Evolutionary conservation across 2,329 filamentous ascomycete species (phyloP).

Genomic region (Rhinocladiella mackenziei): DNA sequence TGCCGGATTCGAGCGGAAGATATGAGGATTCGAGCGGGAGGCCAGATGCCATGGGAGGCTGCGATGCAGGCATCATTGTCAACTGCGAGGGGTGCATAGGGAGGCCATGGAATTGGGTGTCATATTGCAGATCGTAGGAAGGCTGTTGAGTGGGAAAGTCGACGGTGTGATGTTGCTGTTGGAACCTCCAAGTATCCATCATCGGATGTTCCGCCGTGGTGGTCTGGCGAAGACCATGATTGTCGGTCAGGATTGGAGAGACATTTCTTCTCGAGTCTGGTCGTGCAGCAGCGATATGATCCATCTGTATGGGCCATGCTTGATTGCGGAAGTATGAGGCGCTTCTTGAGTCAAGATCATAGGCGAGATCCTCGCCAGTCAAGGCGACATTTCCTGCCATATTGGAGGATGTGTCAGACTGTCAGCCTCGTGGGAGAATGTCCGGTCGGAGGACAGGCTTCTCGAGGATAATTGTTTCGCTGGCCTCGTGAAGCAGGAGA

Average conservation of each 20-base stretch:
- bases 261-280: slow-evolving; percentile 39
- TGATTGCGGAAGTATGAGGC: slow-evolving; percentile 40
- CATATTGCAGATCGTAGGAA: slow-evolving; percentile 53
- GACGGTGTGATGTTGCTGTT: slow-evolving; percentile 30
- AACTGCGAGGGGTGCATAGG: slow-evolving; percentile 47
- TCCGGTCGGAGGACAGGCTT: slow-evolving; percentile 22
- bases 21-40: slow-evolving; percentile 64
- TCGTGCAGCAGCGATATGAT: slow-evolving; percentile 35
- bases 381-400: slow-evolving; percentile 46
- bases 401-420: slow-evolving; percentile 25
- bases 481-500: slow-evolving; percentile 26
- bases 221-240: slow-evolving; percentile 43
- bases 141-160: slow-evolving; percentile 32
- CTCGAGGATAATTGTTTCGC: slow-evolving; percentile 18
- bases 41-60: slow-evolving; percentile 58
- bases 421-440: slow-evolving; percentile 19
- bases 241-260: slow-evolving; percentile 41
- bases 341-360: slow-evolving; percentile 46
- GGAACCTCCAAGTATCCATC: slow-evolving; percentile 47
- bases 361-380: slow-evolving; percentile 43
- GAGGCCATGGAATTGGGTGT: slow-evolving; percentile 54
- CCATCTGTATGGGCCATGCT: slow-evolving; percentile 43
- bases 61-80: slow-evolving; percentile 54
- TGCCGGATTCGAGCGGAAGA: slow-evolving; percentile 46
- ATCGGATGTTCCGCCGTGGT: slow-evolving; percentile 42